These are phyloP conservation scores for Phaeophleospora eucalypticola DNA, from an alignment of 2,329 filamentous ascomycete species.

Conservation along the genomic window DNA sequence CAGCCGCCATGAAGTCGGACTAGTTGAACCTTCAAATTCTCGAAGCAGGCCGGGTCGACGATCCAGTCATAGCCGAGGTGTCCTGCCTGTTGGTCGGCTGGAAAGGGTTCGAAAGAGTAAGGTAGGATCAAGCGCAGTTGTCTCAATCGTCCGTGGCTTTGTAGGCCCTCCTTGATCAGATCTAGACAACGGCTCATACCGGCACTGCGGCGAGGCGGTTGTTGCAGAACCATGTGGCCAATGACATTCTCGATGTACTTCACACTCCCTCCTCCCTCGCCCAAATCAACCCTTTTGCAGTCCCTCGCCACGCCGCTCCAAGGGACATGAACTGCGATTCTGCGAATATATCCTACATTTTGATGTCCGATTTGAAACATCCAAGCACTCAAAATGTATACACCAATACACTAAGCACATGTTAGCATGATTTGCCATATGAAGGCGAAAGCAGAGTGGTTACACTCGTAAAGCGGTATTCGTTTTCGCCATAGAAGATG, in stretches of 20 bases:
- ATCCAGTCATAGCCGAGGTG: too few species aligned
- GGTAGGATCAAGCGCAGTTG: too few species aligned
- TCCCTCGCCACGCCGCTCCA: background rate
- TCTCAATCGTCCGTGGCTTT: too few species aligned
- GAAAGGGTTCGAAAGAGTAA: background rate
- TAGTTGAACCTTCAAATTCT: background rate
- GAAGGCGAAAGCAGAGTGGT: too few species aligned
- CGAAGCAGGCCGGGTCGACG: background rate
- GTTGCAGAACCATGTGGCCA: too few species aligned
- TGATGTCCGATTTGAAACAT: background rate
- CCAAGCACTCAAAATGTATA: background rate
- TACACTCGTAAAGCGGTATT: conserved; percentile 33
- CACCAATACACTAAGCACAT: too few species aligned
- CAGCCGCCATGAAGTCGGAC: background rate
- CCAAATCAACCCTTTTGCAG: background rate
- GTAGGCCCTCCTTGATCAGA: too few species aligned
- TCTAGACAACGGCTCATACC: too few species aligned
- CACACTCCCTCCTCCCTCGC: too few species aligned
- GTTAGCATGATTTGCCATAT: too few species aligned
- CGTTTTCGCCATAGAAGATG: conserved; percentile 44
- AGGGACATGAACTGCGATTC: background rate
- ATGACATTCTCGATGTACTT: too few species aligned
- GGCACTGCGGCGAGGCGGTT: too few species aligned
- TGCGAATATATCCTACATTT: background rate
- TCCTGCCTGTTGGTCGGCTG: background rate